Conservation (phyloP, 495 filamentous ascomycete genomes). For the Neurospora pannonica region DNA sequence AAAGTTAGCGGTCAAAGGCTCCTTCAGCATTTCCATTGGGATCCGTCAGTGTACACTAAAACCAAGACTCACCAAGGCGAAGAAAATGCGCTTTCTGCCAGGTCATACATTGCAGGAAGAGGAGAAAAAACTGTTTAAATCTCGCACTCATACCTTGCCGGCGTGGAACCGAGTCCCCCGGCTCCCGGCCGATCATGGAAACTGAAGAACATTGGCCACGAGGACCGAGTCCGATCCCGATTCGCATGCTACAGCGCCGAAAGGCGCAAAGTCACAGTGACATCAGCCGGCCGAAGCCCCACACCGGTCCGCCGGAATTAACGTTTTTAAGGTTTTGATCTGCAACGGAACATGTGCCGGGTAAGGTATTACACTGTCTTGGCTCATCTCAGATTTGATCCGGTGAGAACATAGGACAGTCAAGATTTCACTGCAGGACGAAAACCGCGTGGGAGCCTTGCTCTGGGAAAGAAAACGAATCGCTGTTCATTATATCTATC, state of each 20-base stretch:
- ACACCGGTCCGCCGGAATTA: not conserved
- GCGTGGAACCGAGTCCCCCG: not conserved
- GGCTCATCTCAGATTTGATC: not conserved
- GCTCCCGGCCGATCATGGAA: not conserved
- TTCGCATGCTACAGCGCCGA: not conserved
- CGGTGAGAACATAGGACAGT: not conserved
- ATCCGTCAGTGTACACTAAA: not conserved
- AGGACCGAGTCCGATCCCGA: not conserved
- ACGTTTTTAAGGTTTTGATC: not conserved
- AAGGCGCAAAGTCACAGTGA: not conserved
- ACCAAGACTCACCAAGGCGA: not conserved
- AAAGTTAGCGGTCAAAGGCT: not conserved
- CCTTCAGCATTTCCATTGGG: not conserved
- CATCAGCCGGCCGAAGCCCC: not conserved
- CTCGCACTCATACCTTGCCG: not conserved
- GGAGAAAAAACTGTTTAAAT: not conserved
- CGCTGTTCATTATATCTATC: not conserved
- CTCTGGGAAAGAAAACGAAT: not conserved
- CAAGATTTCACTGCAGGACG: not conserved
- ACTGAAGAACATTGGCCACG: not conserved
- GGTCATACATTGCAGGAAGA: not conserved
- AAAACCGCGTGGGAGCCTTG: not conserved
- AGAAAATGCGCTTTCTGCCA: not conserved
- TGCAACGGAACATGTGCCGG: not conserved
- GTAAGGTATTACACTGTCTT: not conserved